These are phyloP conservation scores for Pseudogymnoascus sp. DNA, from an alignment of 2,329 filamentous ascomycete genomes.

Conservation along the genomic window DNA sequence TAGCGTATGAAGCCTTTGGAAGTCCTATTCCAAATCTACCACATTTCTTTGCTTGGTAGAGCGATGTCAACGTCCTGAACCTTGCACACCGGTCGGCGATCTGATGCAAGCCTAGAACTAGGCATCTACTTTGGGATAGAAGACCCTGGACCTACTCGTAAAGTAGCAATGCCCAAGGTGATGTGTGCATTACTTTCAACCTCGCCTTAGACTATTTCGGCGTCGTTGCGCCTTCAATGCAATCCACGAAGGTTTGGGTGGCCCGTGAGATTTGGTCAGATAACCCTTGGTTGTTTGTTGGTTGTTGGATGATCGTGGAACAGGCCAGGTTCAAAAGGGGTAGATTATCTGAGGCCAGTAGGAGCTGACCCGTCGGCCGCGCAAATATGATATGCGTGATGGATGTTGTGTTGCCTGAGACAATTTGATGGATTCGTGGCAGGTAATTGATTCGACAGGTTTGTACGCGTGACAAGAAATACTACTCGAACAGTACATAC, in stretches of 20 bases:
- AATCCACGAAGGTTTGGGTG: not conserved
- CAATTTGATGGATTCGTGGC: conserved; percentile 1
- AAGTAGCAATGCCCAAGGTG: conserved; percentile 1
- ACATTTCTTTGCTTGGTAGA: not conserved
- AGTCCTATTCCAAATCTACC: not conserved
- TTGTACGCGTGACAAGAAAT: conserved; percentile 6
- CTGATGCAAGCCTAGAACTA: not conserved
- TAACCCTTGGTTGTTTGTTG: not conserved
- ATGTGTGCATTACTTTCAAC: not conserved
- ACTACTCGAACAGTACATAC: not conserved
- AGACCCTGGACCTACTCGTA: not conserved
- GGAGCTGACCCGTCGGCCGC: not conserved
- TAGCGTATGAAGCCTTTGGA: not conserved
- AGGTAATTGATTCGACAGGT: not conserved
- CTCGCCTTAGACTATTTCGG: not conserved
- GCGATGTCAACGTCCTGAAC: not conserved
- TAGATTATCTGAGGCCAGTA: conserved; percentile 1
- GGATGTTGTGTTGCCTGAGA: not conserved
- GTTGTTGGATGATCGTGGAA: not conserved
- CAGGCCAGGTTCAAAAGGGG: not conserved
- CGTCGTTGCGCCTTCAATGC: not conserved
- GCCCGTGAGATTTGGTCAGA: not conserved
- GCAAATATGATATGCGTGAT: conserved; percentile 3
- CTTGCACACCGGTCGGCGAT: conserved; percentile 3
- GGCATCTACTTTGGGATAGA: not conserved